Base-by-base conservation (phyloP, 768 basidiomycete species). In the Peribolospora baueri region DNA sequence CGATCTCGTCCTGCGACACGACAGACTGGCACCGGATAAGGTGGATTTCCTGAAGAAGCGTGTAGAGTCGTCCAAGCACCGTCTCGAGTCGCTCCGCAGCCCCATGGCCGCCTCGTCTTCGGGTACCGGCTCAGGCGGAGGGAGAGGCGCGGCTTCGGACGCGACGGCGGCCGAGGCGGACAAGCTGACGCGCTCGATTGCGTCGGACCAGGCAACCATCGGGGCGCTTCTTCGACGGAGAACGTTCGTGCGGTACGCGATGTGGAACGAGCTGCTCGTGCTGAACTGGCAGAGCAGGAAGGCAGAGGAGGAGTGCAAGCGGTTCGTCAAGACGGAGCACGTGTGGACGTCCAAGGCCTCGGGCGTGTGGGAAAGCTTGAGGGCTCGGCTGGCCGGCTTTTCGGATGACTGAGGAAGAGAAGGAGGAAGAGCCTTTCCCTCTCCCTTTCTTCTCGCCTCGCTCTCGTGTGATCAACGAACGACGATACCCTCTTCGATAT, bases 1-100 rank as follows among this genome's bases (percentile, higher is more conserved):
- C 52, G 56, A 53, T 42, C 25, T 40, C 41, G 7, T 53, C 52
- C 36, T 14, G 50, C 14, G 51, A 56, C 43, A 45, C 43, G 43
- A 45, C 8, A 7, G 43, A 13, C 73, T 88, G 43, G 84, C 86
- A 0, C 73, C 78, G 48, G 90, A 93, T 62, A 78, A 82, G 60
- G 85, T 86, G 2, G 86, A 91, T 55, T 74, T 80, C 40, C 70
- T 95, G 57, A 81, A 80, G 68, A 90, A 85, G 64, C 79, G 84
- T 46, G 79, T 88, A 36, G 87, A 90, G 57, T 69, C 70, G 1
- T 82, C 75, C 53, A 78, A 80, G 4, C 68, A 77, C 60, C 86
- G 82, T 65, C 72, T 90, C 43, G 43, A 45, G 8, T 7, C 43
- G 43, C 43, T 45, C 43, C 43, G 43, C 43, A 45, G 13, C 43